phyloP scores from a whole-genome alignment of 163 green algal species.

The Scenedesmus sp. region DNA sequence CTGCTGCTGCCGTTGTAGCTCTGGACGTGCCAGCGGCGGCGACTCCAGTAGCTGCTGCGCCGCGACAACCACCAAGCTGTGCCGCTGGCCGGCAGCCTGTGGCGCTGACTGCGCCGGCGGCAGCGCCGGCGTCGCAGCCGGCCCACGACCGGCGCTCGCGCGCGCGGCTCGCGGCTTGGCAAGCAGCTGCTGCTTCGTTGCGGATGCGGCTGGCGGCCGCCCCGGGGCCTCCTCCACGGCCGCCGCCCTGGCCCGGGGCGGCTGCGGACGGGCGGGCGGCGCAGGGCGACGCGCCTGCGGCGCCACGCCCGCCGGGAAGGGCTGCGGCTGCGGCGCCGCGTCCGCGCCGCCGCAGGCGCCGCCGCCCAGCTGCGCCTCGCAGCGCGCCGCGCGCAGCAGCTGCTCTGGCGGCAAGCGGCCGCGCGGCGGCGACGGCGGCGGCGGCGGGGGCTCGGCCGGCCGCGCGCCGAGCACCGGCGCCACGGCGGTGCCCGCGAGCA shows the following conservation, averaged over 20 bases:
- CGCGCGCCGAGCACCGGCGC: neutral
- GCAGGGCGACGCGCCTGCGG: neutral
- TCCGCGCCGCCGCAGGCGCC: neutral
- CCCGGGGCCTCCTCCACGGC: neutral
- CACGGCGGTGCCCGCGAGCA: neutral
- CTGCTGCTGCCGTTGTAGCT: neutral
- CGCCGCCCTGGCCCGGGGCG: no score
- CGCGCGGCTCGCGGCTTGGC: no score
- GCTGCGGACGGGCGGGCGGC: no score
- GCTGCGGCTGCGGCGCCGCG: neutral
- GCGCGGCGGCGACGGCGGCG: neutral
- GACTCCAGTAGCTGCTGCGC: neutral
- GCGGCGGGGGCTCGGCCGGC: neutral
- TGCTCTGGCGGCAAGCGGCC: slow-evolving; percentile 8
- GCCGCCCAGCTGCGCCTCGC: neutral
- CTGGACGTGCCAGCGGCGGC: no score
- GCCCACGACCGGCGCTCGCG: neutral
- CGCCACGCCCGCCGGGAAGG: neutral
- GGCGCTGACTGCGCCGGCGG: neutral
- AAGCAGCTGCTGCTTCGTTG: no score
- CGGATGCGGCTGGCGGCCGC: no score
- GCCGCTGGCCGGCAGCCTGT: neutral
- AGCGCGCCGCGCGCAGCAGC: slow-evolving; percentile 20
- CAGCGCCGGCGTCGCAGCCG: neutral
- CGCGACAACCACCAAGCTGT: no score